Evolutionary conservation across 2,329 filamentous ascomycete genomes (phyloP).

Genomic region (Chrysoporthe deuterocubensis): DNA sequence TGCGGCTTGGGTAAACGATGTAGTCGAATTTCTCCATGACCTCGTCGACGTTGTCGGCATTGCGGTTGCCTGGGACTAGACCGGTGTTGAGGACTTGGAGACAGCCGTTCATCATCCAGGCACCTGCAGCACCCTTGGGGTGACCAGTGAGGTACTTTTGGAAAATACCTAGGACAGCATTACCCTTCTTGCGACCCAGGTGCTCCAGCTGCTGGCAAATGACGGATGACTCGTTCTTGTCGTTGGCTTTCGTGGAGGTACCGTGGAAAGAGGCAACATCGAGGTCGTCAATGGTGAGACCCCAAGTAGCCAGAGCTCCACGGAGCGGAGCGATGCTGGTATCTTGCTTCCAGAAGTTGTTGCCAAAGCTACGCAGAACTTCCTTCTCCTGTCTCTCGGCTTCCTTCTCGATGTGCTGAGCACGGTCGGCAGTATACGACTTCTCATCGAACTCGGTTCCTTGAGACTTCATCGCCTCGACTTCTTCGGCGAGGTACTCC

Average conservation of each 20-base stretch:
- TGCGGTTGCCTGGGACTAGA: constrained; percentile 94
- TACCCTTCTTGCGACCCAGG: constrained; percentile 93
- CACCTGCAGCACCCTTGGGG: constrained; percentile 97
- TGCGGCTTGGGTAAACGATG: constrained; percentile 94
- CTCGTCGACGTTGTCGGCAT: constrained; percentile 95
- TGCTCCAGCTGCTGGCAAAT: constrained; percentile 96
- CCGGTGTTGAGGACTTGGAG: constrained; percentile 94
- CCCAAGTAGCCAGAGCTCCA: constrained; percentile 96
- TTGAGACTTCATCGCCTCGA: constrained; percentile 86
- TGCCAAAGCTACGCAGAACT: constrained; percentile 88
- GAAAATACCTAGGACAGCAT: constrained; percentile 95
- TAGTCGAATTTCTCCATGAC: constrained; percentile 98
- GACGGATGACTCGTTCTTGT: constrained; percentile 99
- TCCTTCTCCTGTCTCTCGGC: constrained; percentile 91
- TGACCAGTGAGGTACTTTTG: constrained; percentile 99
- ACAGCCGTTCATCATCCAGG: constrained; percentile 99
- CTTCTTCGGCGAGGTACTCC: constrained; percentile 89
- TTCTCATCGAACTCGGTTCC: constrained; percentile 75
- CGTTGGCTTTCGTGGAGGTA: constrained; percentile 96
- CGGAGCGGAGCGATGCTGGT: constrained; percentile 91
- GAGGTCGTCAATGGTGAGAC: constrained; percentile 94
- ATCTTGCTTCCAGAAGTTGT: constrained; percentile 99
- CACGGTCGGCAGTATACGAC: constrained; percentile 85
- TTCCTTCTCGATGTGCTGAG: constrained; percentile 84
- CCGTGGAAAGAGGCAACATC: constrained; percentile 97